phyloP scores from a whole-genome alignment of 176 grass and related monocot genomes.

The Cenchrus purpureus region DNA sequence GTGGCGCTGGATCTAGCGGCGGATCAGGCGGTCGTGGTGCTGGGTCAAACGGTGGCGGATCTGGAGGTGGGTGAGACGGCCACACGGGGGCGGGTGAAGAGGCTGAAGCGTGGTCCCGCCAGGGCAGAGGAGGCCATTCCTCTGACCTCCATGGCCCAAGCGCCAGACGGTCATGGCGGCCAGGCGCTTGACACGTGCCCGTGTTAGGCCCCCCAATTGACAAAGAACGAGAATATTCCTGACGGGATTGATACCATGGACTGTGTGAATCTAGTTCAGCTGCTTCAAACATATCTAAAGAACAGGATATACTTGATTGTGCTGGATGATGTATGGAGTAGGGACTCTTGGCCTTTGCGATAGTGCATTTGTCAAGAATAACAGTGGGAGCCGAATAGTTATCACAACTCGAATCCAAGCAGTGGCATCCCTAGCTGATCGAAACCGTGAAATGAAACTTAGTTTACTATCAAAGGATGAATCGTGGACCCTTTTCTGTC shows the following conservation, averaged over 20 bases:
- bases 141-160: too few species aligned
- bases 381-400: conserved; percentile 27
- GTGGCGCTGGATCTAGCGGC: too few species aligned
- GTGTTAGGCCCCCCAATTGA: too few species aligned
- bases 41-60: too few species aligned
- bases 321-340: conserved; percentile 58
- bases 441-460: conserved; percentile 32
- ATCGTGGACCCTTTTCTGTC: conserved; percentile 49
- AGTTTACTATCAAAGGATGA: conserved; percentile 37
- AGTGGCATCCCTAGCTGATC: conserved; percentile 38
- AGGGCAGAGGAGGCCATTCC: too few species aligned
- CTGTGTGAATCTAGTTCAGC: conserved; percentile 28
- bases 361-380: conserved; percentile 39
- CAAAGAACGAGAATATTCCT: conserved; percentile 18
- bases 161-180: too few species aligned
- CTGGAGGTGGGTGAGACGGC: too few species aligned
- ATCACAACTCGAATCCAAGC: conserved; percentile 50
- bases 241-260: conserved; percentile 40
- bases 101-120: too few species aligned
- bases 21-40: too few species aligned
- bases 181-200: too few species aligned
- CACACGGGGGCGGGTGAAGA: too few species aligned
- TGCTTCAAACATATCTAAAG: conserved; percentile 33
- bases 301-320: conserved; percentile 50
- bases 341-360: conserved; percentile 44